phyloP scores from a whole-genome alignment of 768 basidiomycete species.

The Lactifluus pinguis region DNA sequence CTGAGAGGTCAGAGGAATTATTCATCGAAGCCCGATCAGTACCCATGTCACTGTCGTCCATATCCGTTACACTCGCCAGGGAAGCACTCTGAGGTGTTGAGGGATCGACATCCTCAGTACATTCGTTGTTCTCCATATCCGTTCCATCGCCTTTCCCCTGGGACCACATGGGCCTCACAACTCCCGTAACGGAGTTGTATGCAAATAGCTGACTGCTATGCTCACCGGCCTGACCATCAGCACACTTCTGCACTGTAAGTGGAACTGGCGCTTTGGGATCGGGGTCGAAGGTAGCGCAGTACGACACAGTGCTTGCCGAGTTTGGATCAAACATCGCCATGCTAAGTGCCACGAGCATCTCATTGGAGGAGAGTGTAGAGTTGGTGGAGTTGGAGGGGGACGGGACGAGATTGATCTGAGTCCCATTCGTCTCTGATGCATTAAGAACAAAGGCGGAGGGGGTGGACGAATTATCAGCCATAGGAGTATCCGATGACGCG shows the following conservation, averaged over 20 bases:
- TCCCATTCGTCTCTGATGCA: conserved; percentile 25
- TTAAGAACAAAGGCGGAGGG: conserved; percentile 24
- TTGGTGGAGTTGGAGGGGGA: conserved; percentile 4
- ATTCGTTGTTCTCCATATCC: conserved; percentile 9
- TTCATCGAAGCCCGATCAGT: neutral
- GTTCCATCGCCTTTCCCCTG: conserved; percentile 24
- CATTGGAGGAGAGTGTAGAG: conserved; percentile 11
- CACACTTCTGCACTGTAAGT: conserved; percentile 42
- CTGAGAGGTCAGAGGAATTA: neutral
- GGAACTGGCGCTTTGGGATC: conserved; percentile 39
- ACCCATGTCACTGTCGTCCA: neutral
- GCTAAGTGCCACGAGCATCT: conserved; percentile 35
- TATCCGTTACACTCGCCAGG: conserved; percentile 10
- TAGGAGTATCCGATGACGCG: conserved; percentile 8
- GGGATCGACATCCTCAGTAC: conserved; percentile 17
- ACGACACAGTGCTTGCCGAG: conserved; percentile 30
- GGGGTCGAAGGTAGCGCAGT: conserved; percentile 57
- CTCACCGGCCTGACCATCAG: conserved; percentile 11
- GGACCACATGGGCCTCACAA: conserved; percentile 47
- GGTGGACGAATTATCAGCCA: neutral
- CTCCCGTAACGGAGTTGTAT: conserved; percentile 40
- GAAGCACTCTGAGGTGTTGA: conserved; percentile 8
- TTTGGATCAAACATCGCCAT: conserved; percentile 35
- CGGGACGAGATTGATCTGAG: conserved; percentile 25
- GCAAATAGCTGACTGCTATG: conserved; percentile 51